These are phyloP conservation scores for Colletotrichum euphorbiae DNA, from an alignment of 2,329 filamentous ascomycete genomes.

Conservation along the genomic window DNA sequence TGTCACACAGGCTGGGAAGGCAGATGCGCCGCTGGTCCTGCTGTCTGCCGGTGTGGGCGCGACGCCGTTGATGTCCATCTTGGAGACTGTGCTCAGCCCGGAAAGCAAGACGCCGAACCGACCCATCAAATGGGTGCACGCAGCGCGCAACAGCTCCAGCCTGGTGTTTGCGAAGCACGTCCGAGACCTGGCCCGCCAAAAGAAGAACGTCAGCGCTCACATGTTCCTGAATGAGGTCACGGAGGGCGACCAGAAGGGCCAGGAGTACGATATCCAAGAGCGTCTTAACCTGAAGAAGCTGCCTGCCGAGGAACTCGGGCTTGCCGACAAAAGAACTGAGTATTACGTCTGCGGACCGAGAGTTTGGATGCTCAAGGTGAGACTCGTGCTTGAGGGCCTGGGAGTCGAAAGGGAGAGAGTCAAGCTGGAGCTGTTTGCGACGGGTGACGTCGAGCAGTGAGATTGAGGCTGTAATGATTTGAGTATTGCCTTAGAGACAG, in stretches of 20 bases:
- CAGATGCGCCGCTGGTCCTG: conserved; percentile 68
- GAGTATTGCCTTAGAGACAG: background rate
- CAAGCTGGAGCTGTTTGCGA: conserved; percentile 76
- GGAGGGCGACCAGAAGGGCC: conserved; percentile 58
- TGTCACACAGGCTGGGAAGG: conserved; percentile 52
- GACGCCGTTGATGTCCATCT: conserved; percentile 74
- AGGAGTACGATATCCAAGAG: conserved; percentile 70
- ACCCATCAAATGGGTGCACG: conserved; percentile 73
- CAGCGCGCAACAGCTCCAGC: conserved; percentile 60
- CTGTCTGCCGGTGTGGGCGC: conserved; percentile 77
- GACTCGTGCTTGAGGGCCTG: conserved; percentile 61
- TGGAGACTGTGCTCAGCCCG: conserved; percentile 61
- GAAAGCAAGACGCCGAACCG: conserved; percentile 47
- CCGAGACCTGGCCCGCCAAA: conserved; percentile 53
- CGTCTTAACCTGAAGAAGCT: conserved; percentile 69
- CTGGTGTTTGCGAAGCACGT: conserved; percentile 68
- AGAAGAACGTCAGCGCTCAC: conserved; percentile 61
- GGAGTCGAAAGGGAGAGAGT: conserved; percentile 71
- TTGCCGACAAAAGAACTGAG: conserved; percentile 64
- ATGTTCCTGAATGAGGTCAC: conserved; percentile 68
- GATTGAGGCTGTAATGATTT: conserved; percentile 4
- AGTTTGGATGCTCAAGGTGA: conserved; percentile 74
- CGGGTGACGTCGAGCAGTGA: conserved; percentile 55
- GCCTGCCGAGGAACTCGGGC: conserved; percentile 63
- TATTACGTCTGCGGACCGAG: conserved; percentile 81